Percentiles rank a stretch among this genome's conserved stretches.
These are phyloP conservation scores for Candida morakotiae DNA, from an alignment of 805 yeast species.

Conservation along the genomic window DNA sequence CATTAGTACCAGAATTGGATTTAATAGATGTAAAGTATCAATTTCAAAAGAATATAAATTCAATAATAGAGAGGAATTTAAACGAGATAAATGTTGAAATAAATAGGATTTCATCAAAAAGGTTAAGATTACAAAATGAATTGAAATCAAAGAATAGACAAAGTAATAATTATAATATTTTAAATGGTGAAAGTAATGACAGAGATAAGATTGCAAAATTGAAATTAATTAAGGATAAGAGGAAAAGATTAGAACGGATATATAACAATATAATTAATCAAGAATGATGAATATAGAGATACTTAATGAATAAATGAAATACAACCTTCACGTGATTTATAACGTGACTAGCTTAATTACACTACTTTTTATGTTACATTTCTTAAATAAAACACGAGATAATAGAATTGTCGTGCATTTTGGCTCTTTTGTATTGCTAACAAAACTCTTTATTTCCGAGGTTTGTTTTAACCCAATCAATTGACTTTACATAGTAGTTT, in stretches of 20 bases:
- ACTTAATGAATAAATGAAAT: too few relatives aligned
- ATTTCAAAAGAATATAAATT: conserved; percentile 35
- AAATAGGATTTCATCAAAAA: conserved; percentile 27
- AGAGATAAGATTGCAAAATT: conserved; percentile 30
- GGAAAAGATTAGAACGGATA: conserved; percentile 40
- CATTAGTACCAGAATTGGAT: conserved; percentile 48
- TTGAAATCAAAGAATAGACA: conserved; percentile 25
- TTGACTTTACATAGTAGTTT: too few relatives aligned
- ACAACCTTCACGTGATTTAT: too few relatives aligned
- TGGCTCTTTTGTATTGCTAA: too few relatives aligned
- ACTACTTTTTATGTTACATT: too few relatives aligned
- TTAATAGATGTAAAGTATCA: conserved; percentile 35
- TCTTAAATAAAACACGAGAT: too few relatives aligned
- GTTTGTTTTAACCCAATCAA: too few relatives aligned
- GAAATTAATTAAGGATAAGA: conserved; percentile 37
- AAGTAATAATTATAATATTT: conserved; percentile 27
- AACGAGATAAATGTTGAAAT: conserved; percentile 29
- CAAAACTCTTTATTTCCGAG: too few relatives aligned
- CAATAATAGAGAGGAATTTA: conserved; percentile 33
- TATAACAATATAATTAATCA: conserved; percentile 16
- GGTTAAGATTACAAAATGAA: conserved; percentile 29
- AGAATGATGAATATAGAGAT: not conserved
- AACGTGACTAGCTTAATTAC: too few relatives aligned
- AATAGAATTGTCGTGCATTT: too few relatives aligned
- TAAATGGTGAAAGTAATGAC: too few relatives aligned